Percentiles rank a stretch among this genome's conserved stretches.
Evolutionary conservation across 2,329 filamentous ascomycete genomes (phyloP).

Genomic region (Xylaria sp.): DNA sequence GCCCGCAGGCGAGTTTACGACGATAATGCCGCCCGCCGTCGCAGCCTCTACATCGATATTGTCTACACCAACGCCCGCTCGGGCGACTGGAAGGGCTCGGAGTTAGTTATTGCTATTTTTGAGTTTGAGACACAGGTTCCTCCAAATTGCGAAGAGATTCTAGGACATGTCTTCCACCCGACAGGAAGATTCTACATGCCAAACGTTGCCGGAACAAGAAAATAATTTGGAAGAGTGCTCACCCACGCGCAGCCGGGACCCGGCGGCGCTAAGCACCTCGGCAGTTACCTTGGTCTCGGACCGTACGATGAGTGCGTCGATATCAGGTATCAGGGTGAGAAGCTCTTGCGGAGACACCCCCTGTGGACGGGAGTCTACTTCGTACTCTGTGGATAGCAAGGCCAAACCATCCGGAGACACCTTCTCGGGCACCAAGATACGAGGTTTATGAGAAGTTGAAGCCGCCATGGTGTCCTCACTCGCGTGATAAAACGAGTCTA

Average conservation of each 20-base stretch:
- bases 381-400: constrained; percentile 72
- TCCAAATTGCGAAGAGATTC: not conserved
- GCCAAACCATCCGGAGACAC: constrained; percentile 81
- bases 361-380: constrained; percentile 75
- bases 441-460: constrained; percentile 35
- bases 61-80: constrained; percentile 85
- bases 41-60: constrained; percentile 82
- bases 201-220: not conserved
- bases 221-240: not conserved
- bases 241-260: constrained; percentile 73
- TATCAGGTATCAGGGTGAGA: constrained; percentile 72
- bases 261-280: constrained; percentile 69
- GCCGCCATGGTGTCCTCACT: constrained; percentile 23
- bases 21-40: constrained; percentile 78
- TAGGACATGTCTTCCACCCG: not conserved
- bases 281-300: constrained; percentile 85
- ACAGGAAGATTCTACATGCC: not conserved
- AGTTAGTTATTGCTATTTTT: not conserved
- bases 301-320: constrained; percentile 81
- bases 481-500: not conserved
- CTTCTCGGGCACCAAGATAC: constrained; percentile 81
- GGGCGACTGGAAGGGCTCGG: constrained; percentile 63
- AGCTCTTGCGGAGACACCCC: constrained; percentile 71
- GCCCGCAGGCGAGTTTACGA: constrained; percentile 82
- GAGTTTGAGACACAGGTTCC: not conserved